Conservation (phyloP, 371 early-diverging fungal species). For the Saksenaea vasiformis region DNA sequence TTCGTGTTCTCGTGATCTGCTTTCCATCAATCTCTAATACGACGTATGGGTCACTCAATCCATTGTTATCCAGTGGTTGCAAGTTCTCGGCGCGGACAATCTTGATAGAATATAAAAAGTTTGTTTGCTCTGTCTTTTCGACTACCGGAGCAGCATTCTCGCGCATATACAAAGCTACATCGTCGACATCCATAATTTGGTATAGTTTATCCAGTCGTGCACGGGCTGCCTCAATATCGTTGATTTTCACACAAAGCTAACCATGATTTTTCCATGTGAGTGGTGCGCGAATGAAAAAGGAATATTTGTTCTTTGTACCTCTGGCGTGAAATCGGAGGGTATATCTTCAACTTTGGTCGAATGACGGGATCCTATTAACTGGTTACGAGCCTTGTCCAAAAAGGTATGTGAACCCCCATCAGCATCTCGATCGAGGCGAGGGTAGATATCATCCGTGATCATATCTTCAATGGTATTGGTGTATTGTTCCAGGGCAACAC, state of each 20-base stretch:
- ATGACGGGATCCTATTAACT: conserved; percentile 19
- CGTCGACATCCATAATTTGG: conserved; percentile 55
- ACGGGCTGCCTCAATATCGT: conserved; percentile 59
- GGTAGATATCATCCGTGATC: conserved; percentile 24
- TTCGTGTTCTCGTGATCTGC: conserved; percentile 54
- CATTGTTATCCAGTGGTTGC: conserved; percentile 47
- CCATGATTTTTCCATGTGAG: background rate
- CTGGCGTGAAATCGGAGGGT: conserved; percentile 47
- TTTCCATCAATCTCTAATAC: conserved; percentile 53
- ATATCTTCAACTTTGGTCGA: conserved; percentile 22
- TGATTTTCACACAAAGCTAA: conserved; percentile 58
- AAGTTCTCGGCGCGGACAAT: conserved; percentile 50
- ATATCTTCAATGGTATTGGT: conserved; percentile 26
- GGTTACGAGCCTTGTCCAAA: conserved; percentile 23
- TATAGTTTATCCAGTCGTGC: conserved; percentile 54
- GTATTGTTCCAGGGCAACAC: conserved; percentile 39
- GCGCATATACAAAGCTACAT: conserved; percentile 33
- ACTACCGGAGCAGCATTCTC: conserved; percentile 12
- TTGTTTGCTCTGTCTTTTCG: conserved; percentile 20
- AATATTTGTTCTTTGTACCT: conserved; percentile 23
- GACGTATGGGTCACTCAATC: conserved; percentile 67
- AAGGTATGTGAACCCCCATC: background rate
- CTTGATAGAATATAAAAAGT: conserved; percentile 39
- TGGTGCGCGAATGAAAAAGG: too few relatives aligned
- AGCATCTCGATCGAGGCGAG: conserved; percentile 2